Base-by-base conservation (phyloP, 2,329 filamentous ascomycete species). In the Lithohypha guttulata region DNA sequence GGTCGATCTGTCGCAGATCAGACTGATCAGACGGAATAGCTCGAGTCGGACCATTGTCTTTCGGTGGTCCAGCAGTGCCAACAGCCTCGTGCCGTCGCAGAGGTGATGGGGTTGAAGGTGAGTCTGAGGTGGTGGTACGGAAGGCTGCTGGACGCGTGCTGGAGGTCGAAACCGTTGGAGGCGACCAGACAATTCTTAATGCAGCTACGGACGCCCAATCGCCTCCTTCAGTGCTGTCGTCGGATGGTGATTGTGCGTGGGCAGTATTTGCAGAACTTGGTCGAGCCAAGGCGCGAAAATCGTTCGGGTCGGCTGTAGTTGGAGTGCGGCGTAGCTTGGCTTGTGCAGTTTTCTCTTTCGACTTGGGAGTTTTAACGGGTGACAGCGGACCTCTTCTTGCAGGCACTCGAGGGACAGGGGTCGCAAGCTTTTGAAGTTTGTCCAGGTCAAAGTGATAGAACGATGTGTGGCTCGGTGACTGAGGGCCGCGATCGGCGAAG, bases 181-280 rank as follows among this genome's bases (percentile, higher is more conserved):
- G 71, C 53, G 94, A 94, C 60, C 93, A 96, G 14, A 77, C 74
- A 37, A 96, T 63, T 51, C 78, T 79, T 34, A 96, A 72, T 54
- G 81, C 77, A 15, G 81, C 83, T 80, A 85, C 93, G 41, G 82
- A 78, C 44, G 77, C 73, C 79, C 83, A 93, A 15, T 51, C 61
- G 38, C 48, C 61, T 29, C 55, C 58, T 46, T 55, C 54, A 27
- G 51, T 48, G 42, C 46, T 38, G 19, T 47, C 49, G 17, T 53
- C 52, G 14, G 58, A 52, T 18, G 54, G 56, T 11, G 49, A 47
- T 28, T 50, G 52, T 34, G 54, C 52, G 14, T 58, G 52, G 3
- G 55, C 53, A 31, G 50, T 53, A n/a, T 55, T 71, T 17, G n/a
- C 34, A 14, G 13, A 13, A 13, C 18, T 8, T 15, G 20, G 25